Evolutionary conservation across 441 rosid genomes (phyloP), one percentile per base, ranked within the genome.

Genomic region (Manihot esculenta): DNA sequence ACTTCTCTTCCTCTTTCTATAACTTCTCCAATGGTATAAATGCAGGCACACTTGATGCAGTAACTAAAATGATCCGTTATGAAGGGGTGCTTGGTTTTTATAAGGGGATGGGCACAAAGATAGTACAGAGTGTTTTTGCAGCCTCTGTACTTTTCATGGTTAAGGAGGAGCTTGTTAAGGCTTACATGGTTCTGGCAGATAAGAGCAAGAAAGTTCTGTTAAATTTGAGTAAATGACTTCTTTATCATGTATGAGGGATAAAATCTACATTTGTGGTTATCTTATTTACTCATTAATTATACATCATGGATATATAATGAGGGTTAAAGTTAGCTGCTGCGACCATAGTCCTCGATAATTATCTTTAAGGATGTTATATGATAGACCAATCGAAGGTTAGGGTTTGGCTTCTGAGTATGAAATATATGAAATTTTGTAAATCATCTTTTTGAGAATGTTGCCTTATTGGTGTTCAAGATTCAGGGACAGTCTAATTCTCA

Each of bases 81-180:
- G 93, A 88, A 74, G 93, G 93, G 51, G 68, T 88, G 71, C 69
- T 48, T 44, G 75, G 86, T 53, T 88, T 88, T 79, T 88, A 86
- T 80, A 88, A 84, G 79, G 94, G 91, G 55, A 89, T 89, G 94
- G 77, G 87, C 80, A 89, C 94, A 54, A 89, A 89, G 79, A 89
- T 89, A 64, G 89, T 89, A 24, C 91, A 89, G 65, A 89, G 94
- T 76, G 91, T 89, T 70, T 84, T 89, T 80, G 94, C 94, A 27
- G 94, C 94, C 70, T 85, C 94, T 68, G 83, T 89, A 49, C 86
- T 89, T 64, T 89, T 89, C 83, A 87, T 89, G 94, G 69, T 85
- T 14, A 89, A 89, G 80, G 94, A 89, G 77, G 94, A 87, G 78
- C 80, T 89, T 64, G 81, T 89, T 64, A 87, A 83, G 78, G 86